Percentiles rank a stretch among this genome's conserved stretches.
phyloP scores from a whole-genome alignment of 306 rosid species.

The Cajanus cajan region DNA sequence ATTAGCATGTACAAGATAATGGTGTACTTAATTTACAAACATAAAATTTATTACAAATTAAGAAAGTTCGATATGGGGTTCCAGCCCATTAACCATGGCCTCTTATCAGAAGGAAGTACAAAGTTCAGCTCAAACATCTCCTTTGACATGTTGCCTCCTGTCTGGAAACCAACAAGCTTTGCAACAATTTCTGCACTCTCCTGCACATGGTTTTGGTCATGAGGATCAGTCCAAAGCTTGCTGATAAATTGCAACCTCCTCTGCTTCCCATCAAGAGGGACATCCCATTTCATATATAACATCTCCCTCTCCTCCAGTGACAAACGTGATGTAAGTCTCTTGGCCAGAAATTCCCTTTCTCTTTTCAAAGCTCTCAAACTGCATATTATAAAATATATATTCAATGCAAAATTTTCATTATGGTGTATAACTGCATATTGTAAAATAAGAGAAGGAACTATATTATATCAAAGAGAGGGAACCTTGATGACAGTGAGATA shows the following conservation, averaged over 20 bases:
- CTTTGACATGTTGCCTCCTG: conserved; percentile 87
- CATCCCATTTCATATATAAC: conserved; percentile 87
- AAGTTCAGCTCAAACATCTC: conserved; percentile 98
- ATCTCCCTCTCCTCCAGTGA: conserved; percentile 79
- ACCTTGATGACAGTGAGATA: conserved; percentile 93
- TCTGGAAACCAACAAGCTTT: conserved; percentile 88
- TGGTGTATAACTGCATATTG: neutral
- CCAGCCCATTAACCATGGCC: conserved; percentile 93
- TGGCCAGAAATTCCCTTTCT: conserved; percentile 94
- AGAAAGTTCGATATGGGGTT: conserved; percentile 79
- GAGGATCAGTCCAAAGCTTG: conserved; percentile 93
- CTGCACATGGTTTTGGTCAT: conserved; percentile 72
- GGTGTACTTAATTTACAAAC: conserved; percentile 32
- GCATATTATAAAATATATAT: conserved; percentile 34
- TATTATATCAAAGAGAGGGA: neutral
- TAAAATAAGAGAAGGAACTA: neutral
- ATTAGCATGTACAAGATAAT: conserved; percentile 52
- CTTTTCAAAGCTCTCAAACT: conserved; percentile 78
- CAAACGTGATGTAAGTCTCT: conserved; percentile 80
- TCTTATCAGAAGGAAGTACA: conserved; percentile 81
- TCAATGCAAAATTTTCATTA: neutral
- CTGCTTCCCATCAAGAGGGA: conserved; percentile 95
- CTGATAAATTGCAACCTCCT: conserved; percentile 79
- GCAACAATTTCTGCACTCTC: conserved; percentile 98
- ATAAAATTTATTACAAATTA: conserved; percentile 49